phyloP scores from a whole-genome alignment of 2,329 filamentous ascomycete genomes.

The Colletotrichum scovillei region DNA sequence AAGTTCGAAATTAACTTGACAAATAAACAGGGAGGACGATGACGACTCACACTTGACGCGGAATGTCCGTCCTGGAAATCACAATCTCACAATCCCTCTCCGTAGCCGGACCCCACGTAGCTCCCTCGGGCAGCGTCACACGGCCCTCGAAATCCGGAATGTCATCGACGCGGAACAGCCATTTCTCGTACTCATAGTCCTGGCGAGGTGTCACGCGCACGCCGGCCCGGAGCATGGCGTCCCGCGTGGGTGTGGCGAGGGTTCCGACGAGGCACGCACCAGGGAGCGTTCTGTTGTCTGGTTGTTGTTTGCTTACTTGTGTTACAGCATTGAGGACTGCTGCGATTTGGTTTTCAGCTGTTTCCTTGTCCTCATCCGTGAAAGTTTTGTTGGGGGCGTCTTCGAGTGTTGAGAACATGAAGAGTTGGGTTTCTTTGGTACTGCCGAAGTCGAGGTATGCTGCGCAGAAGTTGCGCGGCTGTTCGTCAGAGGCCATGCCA shows the following conservation, averaged over 20 bases:
- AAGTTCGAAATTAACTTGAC: not conserved
- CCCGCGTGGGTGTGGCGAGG: conserved; percentile 45
- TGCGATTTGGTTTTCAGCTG: conserved; percentile 48
- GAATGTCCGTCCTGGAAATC: conserved; percentile 65
- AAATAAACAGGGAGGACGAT: no score
- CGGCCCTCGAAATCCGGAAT: conserved; percentile 49
- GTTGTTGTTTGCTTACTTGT: conserved; percentile 41
- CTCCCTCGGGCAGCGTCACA: conserved; percentile 52
- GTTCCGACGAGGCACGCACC: conserved; percentile 50
- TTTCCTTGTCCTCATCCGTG: conserved; percentile 32
- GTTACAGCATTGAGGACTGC: conserved; percentile 45
- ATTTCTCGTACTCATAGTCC: conserved; percentile 61
- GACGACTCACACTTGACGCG: conserved; percentile 59
- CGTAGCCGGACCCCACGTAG: conserved; percentile 66
- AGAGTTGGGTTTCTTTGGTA: conserved; percentile 73
- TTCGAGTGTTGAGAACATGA: conserved; percentile 69
- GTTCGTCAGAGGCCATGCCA: conserved; percentile 2
- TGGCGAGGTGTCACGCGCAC: conserved; percentile 41
- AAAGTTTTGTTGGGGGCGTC: conserved; percentile 34
- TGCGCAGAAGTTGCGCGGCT: conserved; percentile 57
- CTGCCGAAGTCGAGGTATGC: conserved; percentile 71
- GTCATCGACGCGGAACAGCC: conserved; percentile 62
- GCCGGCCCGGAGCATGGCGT: conserved; percentile 1
- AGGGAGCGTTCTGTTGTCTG: conserved; percentile 34
- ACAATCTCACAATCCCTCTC: conserved; percentile 68